Evolutionary conservation across 225 moss, liverwort and hornwort genomes (phyloP).

Genomic region (Rhytidiadelphus loreus): DNA sequence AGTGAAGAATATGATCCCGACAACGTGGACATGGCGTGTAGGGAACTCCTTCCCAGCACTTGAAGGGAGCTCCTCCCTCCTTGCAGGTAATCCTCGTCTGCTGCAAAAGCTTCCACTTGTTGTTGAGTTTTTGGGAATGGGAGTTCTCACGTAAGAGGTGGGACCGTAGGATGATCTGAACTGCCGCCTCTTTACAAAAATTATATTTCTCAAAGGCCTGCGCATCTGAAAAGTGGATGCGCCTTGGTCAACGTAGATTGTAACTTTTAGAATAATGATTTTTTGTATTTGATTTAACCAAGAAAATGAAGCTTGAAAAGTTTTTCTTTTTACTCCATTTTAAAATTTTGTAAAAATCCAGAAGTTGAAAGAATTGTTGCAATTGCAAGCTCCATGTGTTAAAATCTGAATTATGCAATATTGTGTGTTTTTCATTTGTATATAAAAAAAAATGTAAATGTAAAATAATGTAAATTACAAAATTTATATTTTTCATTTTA

Average conservation of each 20-base stretch:
- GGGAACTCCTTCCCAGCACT: not conserved
- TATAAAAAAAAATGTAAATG: too few species aligned
- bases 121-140: not conserved
- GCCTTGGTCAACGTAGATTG: not conserved
- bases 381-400: not conserved
- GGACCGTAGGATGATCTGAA: not conserved
- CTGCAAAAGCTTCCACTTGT: not conserved
- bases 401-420: not conserved
- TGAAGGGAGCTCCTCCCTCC: too few species aligned
- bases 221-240: not conserved
- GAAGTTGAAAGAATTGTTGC: not conserved
- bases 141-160: not conserved
- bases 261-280: not conserved
- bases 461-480: not conserved
- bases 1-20: not conserved
- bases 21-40: constrained; percentile 18
- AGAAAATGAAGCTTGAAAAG: not conserved
- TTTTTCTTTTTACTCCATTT: not conserved
- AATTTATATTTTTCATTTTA: not conserved
- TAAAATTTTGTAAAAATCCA: not conserved
- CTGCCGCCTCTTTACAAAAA: not conserved
- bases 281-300: not conserved
- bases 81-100: too few species aligned
- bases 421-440: not conserved
- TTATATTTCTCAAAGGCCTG: not conserved